Evolutionary conservation across 2,329 filamentous ascomycete genomes (phyloP).

Genomic region (Penicillium sp.): DNA sequence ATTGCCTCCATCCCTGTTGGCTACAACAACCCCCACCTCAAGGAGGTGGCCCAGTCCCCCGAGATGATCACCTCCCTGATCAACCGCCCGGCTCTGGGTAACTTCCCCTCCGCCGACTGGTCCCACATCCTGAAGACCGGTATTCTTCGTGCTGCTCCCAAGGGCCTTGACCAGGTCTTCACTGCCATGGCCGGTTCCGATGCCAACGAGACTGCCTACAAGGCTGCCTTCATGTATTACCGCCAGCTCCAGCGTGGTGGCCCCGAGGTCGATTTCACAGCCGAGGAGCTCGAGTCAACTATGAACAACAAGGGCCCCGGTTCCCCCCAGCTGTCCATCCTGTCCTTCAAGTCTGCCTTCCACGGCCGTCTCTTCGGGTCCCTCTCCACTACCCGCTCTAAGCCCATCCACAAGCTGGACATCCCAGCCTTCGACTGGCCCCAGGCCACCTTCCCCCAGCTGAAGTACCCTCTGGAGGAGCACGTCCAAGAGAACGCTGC

Average conservation of each 20-base stretch:
- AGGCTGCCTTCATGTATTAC: slow-evolving; percentile 93
- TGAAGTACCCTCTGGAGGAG: slow-evolving; percentile 85
- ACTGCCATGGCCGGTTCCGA: slow-evolving; percentile 88
- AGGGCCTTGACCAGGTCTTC: slow-evolving; percentile 85
- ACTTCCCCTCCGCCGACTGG: slow-evolving; percentile 89
- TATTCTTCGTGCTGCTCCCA: slow-evolving; percentile 79
- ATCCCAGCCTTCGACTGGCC: slow-evolving; percentile 96
- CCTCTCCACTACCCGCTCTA: slow-evolving; percentile 85
- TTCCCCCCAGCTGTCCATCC: slow-evolving; percentile 76
- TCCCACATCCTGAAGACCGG: slow-evolving; percentile 76
- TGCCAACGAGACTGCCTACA: slow-evolving; percentile 93
- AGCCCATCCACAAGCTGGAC: slow-evolving; percentile 92
- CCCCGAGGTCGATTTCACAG: slow-evolving; percentile 74
- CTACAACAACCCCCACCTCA: slow-evolving; percentile 84
- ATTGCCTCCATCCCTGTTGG: slow-evolving; percentile 91
- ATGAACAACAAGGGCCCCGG: slow-evolving; percentile 85
- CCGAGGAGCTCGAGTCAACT: slow-evolving; percentile 70
- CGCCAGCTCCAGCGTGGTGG: slow-evolving; percentile 81
- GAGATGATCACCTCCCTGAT: slow-evolving; percentile 81
- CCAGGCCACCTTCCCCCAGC: slow-evolving; percentile 79
- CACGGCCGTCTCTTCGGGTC: slow-evolving; percentile 88
- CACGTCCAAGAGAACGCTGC: slow-evolving; percentile 78
- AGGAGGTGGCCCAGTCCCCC: slow-evolving; percentile 69
- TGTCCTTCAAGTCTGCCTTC: slow-evolving; percentile 87
- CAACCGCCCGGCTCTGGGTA: slow-evolving; percentile 86